These are phyloP conservation scores for Mycena galericulata DNA, from an alignment of 768 basidiomycete species.

Conservation along the genomic window DNA sequence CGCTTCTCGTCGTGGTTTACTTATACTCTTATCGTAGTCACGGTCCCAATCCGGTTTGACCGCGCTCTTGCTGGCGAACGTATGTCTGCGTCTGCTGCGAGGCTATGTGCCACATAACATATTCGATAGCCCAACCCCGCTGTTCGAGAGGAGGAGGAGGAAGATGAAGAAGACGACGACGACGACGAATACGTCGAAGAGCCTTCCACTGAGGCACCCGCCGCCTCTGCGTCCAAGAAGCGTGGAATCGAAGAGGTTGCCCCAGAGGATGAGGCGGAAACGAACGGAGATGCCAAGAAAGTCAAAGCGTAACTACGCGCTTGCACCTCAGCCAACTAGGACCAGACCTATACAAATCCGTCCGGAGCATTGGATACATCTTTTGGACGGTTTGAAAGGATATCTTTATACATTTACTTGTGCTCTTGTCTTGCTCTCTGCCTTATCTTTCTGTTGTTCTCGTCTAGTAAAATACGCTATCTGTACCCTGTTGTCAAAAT, in stretches of 20 bases:
- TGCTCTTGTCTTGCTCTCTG: slow-evolving; percentile 27
- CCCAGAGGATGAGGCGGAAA: slow-evolving; percentile 42
- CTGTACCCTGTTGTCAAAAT: slow-evolving; percentile 30
- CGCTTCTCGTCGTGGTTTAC: background rate
- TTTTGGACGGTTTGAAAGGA: slow-evolving; percentile 24
- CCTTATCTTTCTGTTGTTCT: slow-evolving; percentile 19
- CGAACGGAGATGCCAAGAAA: slow-evolving; percentile 53
- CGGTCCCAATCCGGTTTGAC: slow-evolving; percentile 40
- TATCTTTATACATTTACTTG: slow-evolving; percentile 32
- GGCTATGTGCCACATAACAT: background rate
- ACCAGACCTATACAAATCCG: slow-evolving; percentile 3
- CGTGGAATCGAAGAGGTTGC: slow-evolving; percentile 49
- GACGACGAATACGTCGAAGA: slow-evolving; percentile 39
- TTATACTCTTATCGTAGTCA: background rate
- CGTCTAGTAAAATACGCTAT: slow-evolving; percentile 8
- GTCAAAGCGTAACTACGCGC: slow-evolving; percentile 49
- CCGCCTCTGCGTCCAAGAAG: slow-evolving; percentile 45
- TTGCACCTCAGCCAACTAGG: background rate
- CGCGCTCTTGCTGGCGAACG: slow-evolving; percentile 45
- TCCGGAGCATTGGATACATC: slow-evolving; percentile 20
- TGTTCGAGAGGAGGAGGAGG: slow-evolving; percentile 39
- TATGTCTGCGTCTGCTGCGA: slow-evolving; percentile 30
- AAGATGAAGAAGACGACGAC: slow-evolving; percentile 44
- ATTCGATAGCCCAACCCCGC: slow-evolving; percentile 42
- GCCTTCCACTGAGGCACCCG: slow-evolving; percentile 19